Percentiles rank a stretch among this genome's conserved stretches.
Conservation (phyloP, 108 stramenopile genomes). For the Fragilariopsis cylindrus region DNA sequence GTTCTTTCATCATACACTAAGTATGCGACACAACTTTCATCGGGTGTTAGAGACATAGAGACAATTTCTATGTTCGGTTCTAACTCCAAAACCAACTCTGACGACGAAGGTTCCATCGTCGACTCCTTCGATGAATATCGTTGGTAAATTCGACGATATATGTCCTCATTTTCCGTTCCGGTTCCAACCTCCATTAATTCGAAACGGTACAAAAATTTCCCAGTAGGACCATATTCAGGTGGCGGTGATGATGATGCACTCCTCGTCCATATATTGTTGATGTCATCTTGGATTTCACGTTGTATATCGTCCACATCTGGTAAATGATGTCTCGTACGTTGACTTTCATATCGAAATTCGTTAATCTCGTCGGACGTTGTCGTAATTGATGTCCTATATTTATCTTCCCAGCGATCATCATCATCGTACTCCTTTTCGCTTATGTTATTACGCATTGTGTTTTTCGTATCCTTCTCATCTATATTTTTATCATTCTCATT, state of each 20-base stretch:
- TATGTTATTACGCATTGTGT: background rate
- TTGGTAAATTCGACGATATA: conserved; percentile 17
- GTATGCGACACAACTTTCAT: conserved; percentile 32
- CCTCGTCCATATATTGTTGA: conserved; percentile 11
- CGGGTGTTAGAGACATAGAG: conserved; percentile 37
- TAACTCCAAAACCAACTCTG: conserved; percentile 20
- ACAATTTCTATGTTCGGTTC: conserved; percentile 10
- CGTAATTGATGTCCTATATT: background rate
- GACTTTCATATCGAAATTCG: conserved; percentile 2
- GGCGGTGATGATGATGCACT: background rate
- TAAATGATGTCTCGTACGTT: background rate
- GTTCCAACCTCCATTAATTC: background rate
- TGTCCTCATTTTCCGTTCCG: background rate
- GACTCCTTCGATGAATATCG: background rate
- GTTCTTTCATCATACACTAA: conserved; percentile 6
- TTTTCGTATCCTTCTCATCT: background rate
- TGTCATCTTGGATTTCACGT: background rate
- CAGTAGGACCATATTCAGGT: conserved; percentile 32
- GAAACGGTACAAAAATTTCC: conserved; percentile 24
- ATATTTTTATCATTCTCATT: background rate
- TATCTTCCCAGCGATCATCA: background rate
- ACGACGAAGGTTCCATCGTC: background rate
- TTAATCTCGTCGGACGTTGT: background rate
- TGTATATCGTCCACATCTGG: background rate
- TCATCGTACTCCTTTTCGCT: background rate